Evolutionary conservation across 192 early-diverging fungal species (phyloP), one percentile per base, ranked within the genome.

Genomic region (Podila verticillata): DNA sequence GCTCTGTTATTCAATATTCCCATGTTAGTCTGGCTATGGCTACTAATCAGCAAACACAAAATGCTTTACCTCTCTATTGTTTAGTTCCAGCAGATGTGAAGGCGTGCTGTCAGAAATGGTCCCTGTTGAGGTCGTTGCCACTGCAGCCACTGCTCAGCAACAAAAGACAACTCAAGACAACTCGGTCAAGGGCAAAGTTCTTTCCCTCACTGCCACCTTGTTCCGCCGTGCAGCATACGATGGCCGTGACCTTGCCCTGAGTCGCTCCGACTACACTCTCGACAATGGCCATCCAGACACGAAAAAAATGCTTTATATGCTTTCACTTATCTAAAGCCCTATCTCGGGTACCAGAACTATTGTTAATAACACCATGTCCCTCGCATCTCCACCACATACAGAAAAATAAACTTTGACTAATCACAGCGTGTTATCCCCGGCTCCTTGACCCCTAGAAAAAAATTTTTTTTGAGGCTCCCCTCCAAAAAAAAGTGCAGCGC

Each of bases 221-320:
- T 58, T 48, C 17, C 57, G 39, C 24, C 68, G 69, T 30, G 24
- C 29, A 12, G 22, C 63, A 8, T 72, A 63, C 29, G 26, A 32
- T 35, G 60, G 64, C 7, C 63, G 75, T 48, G 51, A 47, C 24
- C 57, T 66, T 19, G 54, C 58, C 2, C 4, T 44, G 4, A 32
- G 5, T 22, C 57, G 47, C n/a, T 64, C 65, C 20, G 65, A 68
- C 10, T 68, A 57, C 47, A 4, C 57, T 8, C 63, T 64, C 19
- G 61, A 51, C 2, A 65, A 80, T 44, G 66, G 60, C 15, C 48
- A 34, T 7, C 9, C 56, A 15, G 75, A 79, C 61, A 79, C 65
- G 35, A 54, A 79, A 48, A 79, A 79, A 65, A 79, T 72, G 75
- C 68, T 79, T 0, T 72, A 79, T 36, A 61, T 79, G 59, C 57